Conservation (phyloP, 352 stramenopile species). For the Phytophthora podocarpi region DNA sequence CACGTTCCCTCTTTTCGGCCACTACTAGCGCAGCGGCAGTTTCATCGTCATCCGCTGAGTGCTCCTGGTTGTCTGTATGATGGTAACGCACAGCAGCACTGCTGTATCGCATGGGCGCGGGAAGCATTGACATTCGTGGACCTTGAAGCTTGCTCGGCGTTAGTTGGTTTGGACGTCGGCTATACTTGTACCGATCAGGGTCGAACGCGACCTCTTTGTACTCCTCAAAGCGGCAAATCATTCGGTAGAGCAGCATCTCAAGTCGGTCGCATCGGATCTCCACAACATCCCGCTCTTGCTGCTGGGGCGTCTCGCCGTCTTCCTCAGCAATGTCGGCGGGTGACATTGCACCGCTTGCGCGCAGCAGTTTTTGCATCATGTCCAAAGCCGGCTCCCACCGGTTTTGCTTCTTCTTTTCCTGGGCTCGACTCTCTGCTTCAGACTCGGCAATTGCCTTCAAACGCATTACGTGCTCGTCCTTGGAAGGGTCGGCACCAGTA, state of each 20-base stretch:
- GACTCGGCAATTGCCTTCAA: slow-evolving; percentile 30
- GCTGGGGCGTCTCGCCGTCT: slow-evolving; percentile 30
- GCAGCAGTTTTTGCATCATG: slow-evolving; percentile 78
- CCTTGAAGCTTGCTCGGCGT: slow-evolving; percentile 43
- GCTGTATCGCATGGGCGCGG: slow-evolving; percentile 51
- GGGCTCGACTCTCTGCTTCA: slow-evolving; percentile 24
- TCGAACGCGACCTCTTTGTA: slow-evolving; percentile 75
- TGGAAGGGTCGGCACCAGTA: slow-evolving; percentile 21
- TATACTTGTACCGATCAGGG: slow-evolving; percentile 39
- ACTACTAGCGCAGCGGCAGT: slow-evolving; percentile 20
- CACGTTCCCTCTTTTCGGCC: slow-evolving; percentile 38
- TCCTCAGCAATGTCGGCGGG: slow-evolving; percentile 43
- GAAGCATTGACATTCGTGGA: slow-evolving; percentile 49
- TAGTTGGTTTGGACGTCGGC: slow-evolving; percentile 19
- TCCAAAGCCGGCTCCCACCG: slow-evolving; percentile 81
- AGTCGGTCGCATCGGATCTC: slow-evolving; percentile 69
- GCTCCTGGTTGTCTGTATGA: slow-evolving; percentile 48
- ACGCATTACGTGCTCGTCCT: slow-evolving; percentile 28
- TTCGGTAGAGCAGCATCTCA: slow-evolving; percentile 85
- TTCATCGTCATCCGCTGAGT: slow-evolving; percentile 36
- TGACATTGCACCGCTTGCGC: slow-evolving; percentile 57
- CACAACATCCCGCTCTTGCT: slow-evolving; percentile 42
- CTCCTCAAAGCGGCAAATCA: slow-evolving; percentile 88
- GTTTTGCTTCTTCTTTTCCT: slow-evolving; percentile 57
- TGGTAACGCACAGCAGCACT: slow-evolving; percentile 36